Evolutionary conservation across 805 yeast species (phyloP), one percentile per base, ranked within the genome.

Genomic region (Saturnispora galanensis): DNA sequence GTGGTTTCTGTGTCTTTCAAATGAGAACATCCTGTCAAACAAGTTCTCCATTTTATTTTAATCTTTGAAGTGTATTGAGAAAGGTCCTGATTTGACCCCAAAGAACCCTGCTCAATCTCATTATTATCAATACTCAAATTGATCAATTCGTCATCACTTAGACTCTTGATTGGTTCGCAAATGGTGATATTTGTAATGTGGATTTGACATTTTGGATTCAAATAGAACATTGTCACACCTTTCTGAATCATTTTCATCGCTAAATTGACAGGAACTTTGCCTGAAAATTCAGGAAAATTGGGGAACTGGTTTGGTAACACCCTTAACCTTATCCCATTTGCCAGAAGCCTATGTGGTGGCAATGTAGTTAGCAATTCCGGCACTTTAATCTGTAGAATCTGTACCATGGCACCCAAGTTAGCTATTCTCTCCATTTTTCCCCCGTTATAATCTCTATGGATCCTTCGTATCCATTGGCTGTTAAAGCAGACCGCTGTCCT

Each of bases 231-330:
- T 3, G 77, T 74, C 31, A 79, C 48, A 3, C 77, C 56, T 31
- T 79, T 50, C 54, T 77, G 79, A 3, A 80, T 55, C 1, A 84
- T 70, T 51, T 77, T 79, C 47, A 75, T 57, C 0, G 82, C 69
- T 3, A 82, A 70, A 40, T 70, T 67, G 57, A 80, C 81, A 11
- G 79, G 67, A 13, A 69, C 64, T 15, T 63, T 68, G 1, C 88
- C 86, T 41, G 70, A 69, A 26, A 82, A 59, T 10, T 63, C 61
- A 2, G 88, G 88, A 11, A 79, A 51, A 47, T 70, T 71, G 0
- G 77, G 70, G 39, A 69, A 70, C 38, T 74, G 71, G 1, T 70
- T 63, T 0, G 88, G 88, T 32, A 79, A 68, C 1, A 83, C 62
- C 12, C 84, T 59, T 18, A 83, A 64, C 6, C 68, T 57, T 1